Conservation (phyloP, 768 basidiomycete genomes). For the Panaeolus papilionaceus region DNA sequence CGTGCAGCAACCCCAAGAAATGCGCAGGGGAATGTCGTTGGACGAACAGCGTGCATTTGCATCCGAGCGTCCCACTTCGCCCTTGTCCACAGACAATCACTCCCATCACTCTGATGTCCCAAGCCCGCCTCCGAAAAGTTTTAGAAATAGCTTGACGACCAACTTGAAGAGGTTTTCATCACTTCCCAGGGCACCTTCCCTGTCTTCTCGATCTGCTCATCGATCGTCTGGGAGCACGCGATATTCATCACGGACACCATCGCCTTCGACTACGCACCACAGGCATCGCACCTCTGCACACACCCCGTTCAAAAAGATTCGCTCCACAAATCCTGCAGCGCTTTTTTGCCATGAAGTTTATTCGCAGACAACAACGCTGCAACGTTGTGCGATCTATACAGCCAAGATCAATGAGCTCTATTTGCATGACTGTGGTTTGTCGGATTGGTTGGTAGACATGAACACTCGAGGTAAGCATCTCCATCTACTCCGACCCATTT, state of each 20-base stretch:
- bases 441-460: slow-evolving; percentile 73
- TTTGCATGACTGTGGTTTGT: slow-evolving; percentile 75
- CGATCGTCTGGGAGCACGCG: slow-evolving; percentile 41
- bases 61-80: slow-evolving; percentile 26
- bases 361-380: slow-evolving; percentile 58
- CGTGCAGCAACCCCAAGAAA: slow-evolving; percentile 25
- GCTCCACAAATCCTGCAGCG: slow-evolving; percentile 58
- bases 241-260: slow-evolving; percentile 44
- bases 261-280: slow-evolving; percentile 36
- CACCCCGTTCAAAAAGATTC: slow-evolving; percentile 30
- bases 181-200: slow-evolving; percentile 71
- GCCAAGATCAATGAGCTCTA: slow-evolving; percentile 85
- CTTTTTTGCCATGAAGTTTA: slow-evolving; percentile 75
- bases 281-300: slow-evolving; percentile 17
- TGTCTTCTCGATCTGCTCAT: slow-evolving; percentile 48
- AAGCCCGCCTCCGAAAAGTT: slow-evolving; percentile 57
- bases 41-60: slow-evolving; percentile 26
- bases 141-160: slow-evolving; percentile 52
- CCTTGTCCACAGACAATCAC: slow-evolving; percentile 23
- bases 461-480: slow-evolving; percentile 57
- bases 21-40: slow-evolving; percentile 27
- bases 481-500: slow-evolving; percentile 13
- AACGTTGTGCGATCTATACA: slow-evolving; percentile 77
- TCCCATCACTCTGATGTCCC: slow-evolving; percentile 35
- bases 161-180: slow-evolving; percentile 59